Conservation (phyloP, 2,329 filamentous ascomycete species). For the Pyrenophora seminiperda region DNA sequence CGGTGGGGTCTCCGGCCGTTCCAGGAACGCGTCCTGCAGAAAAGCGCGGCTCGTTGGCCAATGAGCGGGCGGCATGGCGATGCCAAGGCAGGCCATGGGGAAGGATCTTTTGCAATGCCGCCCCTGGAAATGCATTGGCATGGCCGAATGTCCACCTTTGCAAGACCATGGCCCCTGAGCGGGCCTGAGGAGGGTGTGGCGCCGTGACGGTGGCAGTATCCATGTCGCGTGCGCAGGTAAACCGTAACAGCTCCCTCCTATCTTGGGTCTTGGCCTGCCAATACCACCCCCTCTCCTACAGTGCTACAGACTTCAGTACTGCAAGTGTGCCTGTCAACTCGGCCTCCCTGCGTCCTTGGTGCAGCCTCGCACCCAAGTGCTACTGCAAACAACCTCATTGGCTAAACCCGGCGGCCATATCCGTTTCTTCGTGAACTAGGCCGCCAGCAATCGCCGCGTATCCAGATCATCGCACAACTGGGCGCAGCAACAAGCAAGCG, state of each 20-base stretch:
- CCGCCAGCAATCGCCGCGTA: slow-evolving; percentile 1
- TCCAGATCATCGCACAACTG: slow-evolving; percentile 4
- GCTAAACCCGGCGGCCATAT: background rate
- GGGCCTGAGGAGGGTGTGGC: background rate
- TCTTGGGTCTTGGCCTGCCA: no score
- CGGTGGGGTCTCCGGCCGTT: slow-evolving; percentile 15
- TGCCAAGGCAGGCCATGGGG: slow-evolving; percentile 15
- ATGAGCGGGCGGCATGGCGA: slow-evolving; percentile 4
- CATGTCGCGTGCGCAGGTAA: slow-evolving; percentile 14
- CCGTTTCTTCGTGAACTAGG: background rate
- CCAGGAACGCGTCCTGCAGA: slow-evolving; percentile 25
- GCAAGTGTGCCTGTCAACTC: no score
- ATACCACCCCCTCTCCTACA: background rate
- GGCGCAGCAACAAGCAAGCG: slow-evolving; percentile 14
- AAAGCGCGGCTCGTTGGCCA: slow-evolving; percentile 19
- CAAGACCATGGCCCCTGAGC: background rate
- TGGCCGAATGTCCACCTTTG: slow-evolving; percentile 1
- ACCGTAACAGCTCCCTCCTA: background rate
- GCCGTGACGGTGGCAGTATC: background rate
- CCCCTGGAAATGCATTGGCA: slow-evolving; percentile 9
- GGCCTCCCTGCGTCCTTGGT: no score
- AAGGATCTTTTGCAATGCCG: slow-evolving; percentile 6
- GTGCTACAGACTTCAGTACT: no score
- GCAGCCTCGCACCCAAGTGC: no score
- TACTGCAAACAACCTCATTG: background rate